These are phyloP conservation scores for Chaetothyriales sp. DNA, from an alignment of 2,329 filamentous ascomycete species.

Conservation along the genomic window DNA sequence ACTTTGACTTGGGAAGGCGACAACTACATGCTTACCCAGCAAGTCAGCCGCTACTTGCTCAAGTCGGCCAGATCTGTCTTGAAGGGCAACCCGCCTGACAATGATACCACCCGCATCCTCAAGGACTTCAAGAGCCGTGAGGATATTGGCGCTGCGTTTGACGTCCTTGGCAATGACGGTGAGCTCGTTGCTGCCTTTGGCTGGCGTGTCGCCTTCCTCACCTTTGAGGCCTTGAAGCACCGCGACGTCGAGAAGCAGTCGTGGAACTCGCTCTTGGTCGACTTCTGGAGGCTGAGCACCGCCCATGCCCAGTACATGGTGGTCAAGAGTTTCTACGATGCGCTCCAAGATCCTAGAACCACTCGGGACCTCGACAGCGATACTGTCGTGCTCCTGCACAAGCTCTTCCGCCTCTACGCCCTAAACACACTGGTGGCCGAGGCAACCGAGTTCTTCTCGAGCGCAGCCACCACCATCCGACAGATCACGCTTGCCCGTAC, in stretches of 20 bases:
- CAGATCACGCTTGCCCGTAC: conserved; percentile 57
- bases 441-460: conserved; percentile 57
- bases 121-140: conserved; percentile 47
- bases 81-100: conserved; percentile 46
- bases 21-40: conserved; percentile 71
- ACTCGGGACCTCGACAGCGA: conserved; percentile 40
- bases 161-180: conserved; percentile 53
- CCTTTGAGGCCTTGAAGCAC: conserved; percentile 60
- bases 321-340: conserved; percentile 64
- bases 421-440: conserved; percentile 54
- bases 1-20: conserved; percentile 61
- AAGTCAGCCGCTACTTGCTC: conserved; percentile 60
- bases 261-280: conserved; percentile 63
- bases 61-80: conserved; percentile 59
- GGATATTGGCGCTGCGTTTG: conserved; percentile 58
- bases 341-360: conserved; percentile 40
- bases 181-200: conserved; percentile 61
- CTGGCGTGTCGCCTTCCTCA: conserved; percentile 59
- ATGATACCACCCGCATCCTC: conserved; percentile 55
- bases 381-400: conserved; percentile 46
- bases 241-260: conserved; percentile 59
- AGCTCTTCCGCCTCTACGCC: conserved; percentile 51
- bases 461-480: conserved; percentile 51
- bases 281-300: conserved; percentile 62
- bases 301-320: conserved; percentile 64